A percentile compares a stretch with the other conserved stretches of the same genome.
Conservation (phyloP, 305 asterid genomes). For the Rubia tinctorum region DNA sequence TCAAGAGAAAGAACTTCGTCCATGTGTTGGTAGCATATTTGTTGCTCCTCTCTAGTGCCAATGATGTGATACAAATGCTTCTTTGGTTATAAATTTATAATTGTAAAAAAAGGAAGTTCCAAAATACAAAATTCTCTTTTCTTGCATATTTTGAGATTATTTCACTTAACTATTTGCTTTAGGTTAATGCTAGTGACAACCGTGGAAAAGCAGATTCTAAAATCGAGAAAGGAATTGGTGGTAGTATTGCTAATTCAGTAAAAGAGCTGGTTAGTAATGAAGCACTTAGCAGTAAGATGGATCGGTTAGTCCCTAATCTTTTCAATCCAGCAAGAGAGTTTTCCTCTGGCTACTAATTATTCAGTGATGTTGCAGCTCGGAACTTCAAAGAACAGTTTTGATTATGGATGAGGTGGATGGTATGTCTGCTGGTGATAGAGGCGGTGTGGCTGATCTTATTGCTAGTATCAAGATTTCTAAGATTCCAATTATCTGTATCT, state of each 20-base stretch:
- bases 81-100: background rate
- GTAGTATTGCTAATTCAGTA: conserved; percentile 87
- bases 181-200: conserved; percentile 99
- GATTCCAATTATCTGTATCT: conserved; percentile 93
- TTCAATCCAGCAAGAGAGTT: conserved; percentile 12
- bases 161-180: conserved; percentile 19
- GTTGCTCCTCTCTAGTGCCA: background rate
- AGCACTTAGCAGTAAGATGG: conserved; percentile 53
- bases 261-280: conserved; percentile 92
- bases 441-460: conserved; percentile 98
- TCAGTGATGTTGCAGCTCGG: conserved; percentile 51
- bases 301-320: conserved; percentile 51
- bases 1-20: background rate
- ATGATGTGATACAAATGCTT: background rate
- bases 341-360: conserved; percentile 20
- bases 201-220: conserved; percentile 98
- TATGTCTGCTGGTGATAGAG: conserved; percentile 99
- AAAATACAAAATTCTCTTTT: background rate
- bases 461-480: conserved; percentile 90
- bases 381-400: conserved; percentile 73
- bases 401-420: conserved; percentile 99
- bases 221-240: conserved; percentile 88
- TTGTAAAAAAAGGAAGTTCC: background rate
- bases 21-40: background rate
- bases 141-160: background rate